Conservation (phyloP, 78 protist species). For the Mastigamoeba balamuthi region DNA sequence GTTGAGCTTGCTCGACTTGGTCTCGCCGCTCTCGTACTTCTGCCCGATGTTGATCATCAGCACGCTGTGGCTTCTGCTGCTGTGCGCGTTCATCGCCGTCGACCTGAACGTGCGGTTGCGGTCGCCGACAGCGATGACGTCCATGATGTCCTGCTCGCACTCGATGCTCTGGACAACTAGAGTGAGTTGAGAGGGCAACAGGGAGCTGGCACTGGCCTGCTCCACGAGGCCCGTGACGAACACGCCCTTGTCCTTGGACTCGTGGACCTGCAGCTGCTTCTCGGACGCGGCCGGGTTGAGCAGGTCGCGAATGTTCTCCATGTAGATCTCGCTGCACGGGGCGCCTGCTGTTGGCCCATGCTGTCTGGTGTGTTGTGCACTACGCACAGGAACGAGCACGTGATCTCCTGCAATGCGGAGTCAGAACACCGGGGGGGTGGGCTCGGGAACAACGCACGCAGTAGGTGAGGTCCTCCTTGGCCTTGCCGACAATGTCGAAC, state of each 20-base stretch:
- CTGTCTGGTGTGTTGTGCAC: too few relatives aligned
- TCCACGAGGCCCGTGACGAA: conserved; percentile 23
- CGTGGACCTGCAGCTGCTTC: conserved; percentile 30
- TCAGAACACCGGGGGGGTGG: too few relatives aligned
- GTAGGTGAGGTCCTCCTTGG: conserved; percentile 2
- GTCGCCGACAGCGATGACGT: conserved; percentile 18
- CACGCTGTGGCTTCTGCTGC: conserved; percentile 25
- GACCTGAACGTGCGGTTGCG: conserved; percentile 13
- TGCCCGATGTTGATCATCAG: conserved; percentile 40
- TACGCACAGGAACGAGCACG: too few relatives aligned
- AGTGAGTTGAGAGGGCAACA: too few relatives aligned
- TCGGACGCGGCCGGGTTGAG: conserved; percentile 9
- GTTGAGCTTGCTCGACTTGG: conserved; percentile 32
- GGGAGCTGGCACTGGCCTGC: too few relatives aligned
- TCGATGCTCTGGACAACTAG: neutral
- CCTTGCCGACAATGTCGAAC: conserved; percentile 26
- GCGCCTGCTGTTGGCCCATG: too few relatives aligned
- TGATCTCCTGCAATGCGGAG: too few relatives aligned
- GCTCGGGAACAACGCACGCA: conserved; percentile 20
- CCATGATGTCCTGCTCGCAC: neutral
- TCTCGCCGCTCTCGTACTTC: conserved; percentile 21
- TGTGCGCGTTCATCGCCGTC: conserved; percentile 47
- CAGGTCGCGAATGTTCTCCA: conserved; percentile 23
- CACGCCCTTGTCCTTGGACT: conserved; percentile 38
- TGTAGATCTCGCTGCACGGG: conserved; percentile 65